Evolutionary conservation across 2,329 filamentous ascomycete species (phyloP).

Genomic region (Pseudocercospora fuligena): DNA sequence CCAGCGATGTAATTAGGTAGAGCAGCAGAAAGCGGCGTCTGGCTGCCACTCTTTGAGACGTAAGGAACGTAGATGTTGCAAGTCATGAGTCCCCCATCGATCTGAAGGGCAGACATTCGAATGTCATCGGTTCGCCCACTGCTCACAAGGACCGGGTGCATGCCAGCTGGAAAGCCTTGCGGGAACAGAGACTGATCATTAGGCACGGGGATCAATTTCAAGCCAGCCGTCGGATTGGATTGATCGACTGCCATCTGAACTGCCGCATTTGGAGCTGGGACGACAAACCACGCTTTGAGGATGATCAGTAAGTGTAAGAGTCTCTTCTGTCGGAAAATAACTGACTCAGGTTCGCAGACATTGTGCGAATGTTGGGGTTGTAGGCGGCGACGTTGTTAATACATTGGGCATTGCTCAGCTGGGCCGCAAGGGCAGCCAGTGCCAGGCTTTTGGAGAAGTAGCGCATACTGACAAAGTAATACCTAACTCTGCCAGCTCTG

Average conservation of each 20-base stretch:
- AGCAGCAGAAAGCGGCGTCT: constrained; percentile 22
- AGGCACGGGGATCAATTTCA: constrained; percentile 28
- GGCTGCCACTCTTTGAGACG: constrained; percentile 20
- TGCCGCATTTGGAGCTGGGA: constrained; percentile 28
- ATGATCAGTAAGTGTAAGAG: not conserved
- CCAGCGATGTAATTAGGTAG: constrained; percentile 29
- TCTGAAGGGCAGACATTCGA: constrained; percentile 32
- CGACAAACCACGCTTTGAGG: constrained; percentile 28
- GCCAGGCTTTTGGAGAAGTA: not conserved
- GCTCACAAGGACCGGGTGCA: constrained; percentile 30
- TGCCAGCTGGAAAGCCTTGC: constrained; percentile 26
- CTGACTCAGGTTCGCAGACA: constrained; percentile 27
- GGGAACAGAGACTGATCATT: constrained; percentile 29
- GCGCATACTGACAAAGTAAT: not conserved
- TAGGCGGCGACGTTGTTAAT: constrained; percentile 30
- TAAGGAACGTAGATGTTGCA: constrained; percentile 26
- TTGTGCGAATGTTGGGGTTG: constrained; percentile 28
- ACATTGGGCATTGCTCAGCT: constrained; percentile 26
- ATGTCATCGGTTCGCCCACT: constrained; percentile 28
- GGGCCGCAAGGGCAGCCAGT: not conserved
- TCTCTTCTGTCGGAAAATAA: not conserved
- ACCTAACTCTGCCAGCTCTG: not conserved
- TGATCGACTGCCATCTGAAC: constrained; percentile 28
- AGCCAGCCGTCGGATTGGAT: constrained; percentile 15
- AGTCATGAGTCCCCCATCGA: constrained; percentile 26